Percentiles rank a stretch among this genome's conserved stretches.
phyloP scores from a whole-genome alignment of 179 eudicot genomes.

The Silene coronaria region DNA sequence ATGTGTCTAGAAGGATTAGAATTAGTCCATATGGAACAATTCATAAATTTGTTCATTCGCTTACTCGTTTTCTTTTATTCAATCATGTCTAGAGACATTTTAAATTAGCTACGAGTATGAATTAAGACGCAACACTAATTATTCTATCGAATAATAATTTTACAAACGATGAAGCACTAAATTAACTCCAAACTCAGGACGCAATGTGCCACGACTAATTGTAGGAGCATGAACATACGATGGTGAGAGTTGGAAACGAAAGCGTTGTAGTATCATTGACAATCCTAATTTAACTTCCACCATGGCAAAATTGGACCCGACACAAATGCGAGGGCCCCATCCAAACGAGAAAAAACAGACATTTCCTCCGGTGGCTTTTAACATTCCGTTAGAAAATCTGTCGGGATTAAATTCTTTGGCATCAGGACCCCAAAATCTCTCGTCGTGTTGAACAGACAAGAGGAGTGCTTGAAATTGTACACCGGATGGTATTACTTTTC shows the following conservation, averaged over 20 bases:
- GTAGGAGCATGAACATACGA: constrained; percentile 31
- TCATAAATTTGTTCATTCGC: too few relatives aligned
- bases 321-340: constrained; percentile 29
- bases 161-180: constrained; percentile 6
- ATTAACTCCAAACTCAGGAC: constrained; percentile 24
- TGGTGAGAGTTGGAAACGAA: constrained; percentile 14
- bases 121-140: too few relatives aligned
- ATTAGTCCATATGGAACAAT: too few relatives aligned
- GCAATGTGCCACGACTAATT: constrained; percentile 13
- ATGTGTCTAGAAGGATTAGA: too few relatives aligned
- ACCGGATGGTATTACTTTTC: constrained; percentile 16
- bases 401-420: constrained; percentile 29
- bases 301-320: constrained; percentile 29
- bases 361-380: constrained; percentile 19
- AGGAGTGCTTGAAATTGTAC: constrained; percentile 18
- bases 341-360: constrained; percentile 25
- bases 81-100: too few relatives aligned
- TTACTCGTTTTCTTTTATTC: too few relatives aligned
- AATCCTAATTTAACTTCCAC: constrained; percentile 23
- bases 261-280: constrained; percentile 25
- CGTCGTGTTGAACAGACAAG: constrained; percentile 27
- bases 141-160: neutral
- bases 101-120: too few relatives aligned
- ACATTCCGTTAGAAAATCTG: constrained; percentile 21
- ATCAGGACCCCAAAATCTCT: constrained; percentile 23